phyloP scores from a whole-genome alignment of 2,329 filamentous ascomycete genomes.

The Coniosporium tulheliwenetii region DNA sequence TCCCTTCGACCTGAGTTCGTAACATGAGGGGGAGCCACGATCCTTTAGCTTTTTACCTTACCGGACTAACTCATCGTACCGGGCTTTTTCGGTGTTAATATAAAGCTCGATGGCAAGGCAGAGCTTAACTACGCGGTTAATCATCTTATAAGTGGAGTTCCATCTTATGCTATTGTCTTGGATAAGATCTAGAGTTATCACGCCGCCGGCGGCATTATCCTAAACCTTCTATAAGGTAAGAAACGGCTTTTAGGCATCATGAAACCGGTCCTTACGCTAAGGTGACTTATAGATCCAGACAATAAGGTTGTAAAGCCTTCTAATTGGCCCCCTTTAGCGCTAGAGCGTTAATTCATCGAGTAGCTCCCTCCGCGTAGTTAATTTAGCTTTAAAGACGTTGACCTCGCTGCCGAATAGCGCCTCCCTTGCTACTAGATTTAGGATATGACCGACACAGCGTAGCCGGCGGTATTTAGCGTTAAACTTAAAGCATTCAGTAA shows the following conservation, averaged over 20 bases:
- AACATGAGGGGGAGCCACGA: too few species aligned
- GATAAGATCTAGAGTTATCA: constrained; percentile 1
- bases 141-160: too few species aligned
- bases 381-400: constrained; percentile 3
- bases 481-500: constrained; percentile 4
- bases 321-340: too few species aligned
- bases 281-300: too few species aligned
- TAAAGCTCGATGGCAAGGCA: constrained; percentile 4
- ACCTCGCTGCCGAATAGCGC: constrained; percentile 4
- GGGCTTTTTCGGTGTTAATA: constrained; percentile 1
- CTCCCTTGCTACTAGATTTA: constrained; percentile 6
- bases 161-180: constrained; percentile 2
- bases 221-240: too few species aligned
- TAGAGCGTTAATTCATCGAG: too few species aligned
- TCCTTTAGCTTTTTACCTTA: too few species aligned
- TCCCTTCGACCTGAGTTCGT: too few species aligned
- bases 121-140: constrained; percentile 3
- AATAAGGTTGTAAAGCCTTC: too few species aligned
- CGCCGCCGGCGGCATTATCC: neutral
- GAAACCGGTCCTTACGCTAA: constrained; percentile 4
- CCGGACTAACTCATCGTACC: constrained; percentile 2
- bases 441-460: too few species aligned
- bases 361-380: too few species aligned
- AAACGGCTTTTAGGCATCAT: constrained; percentile 1
- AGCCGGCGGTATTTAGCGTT: constrained; percentile 3